A percentile compares a stretch with the other conserved stretches of the same genome.
These are phyloP conservation scores for Blastobotrys attinorum DNA, from an alignment of 805 yeast species.

Conservation along the genomic window DNA sequence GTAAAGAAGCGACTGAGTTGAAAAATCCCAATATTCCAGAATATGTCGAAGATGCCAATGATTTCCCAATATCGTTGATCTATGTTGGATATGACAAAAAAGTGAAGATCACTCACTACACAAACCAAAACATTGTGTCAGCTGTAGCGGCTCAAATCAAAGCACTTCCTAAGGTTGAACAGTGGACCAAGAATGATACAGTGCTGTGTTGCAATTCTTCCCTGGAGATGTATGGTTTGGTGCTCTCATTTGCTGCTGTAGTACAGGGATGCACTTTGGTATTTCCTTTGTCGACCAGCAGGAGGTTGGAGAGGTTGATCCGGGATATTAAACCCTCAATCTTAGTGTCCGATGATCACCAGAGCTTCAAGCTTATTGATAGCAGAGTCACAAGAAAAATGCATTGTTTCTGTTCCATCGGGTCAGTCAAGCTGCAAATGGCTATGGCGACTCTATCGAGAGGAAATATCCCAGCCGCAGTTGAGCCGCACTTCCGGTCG, in stretches of 20 bases:
- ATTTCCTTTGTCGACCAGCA: conserved; percentile 7
- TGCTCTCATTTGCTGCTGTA: conserved; percentile 27
- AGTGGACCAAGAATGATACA: conserved; percentile 23
- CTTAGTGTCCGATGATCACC: conserved; percentile 25
- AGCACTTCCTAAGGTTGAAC: conserved; percentile 25
- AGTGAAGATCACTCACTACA: conserved; percentile 7
- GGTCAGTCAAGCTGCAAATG: conserved; percentile 9
- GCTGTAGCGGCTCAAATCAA: conserved; percentile 32
- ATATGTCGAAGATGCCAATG: neutral
- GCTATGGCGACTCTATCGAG: conserved; percentile 16
- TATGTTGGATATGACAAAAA: conserved; percentile 5
- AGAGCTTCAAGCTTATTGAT: too few relatives aligned
- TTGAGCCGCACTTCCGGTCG: conserved; percentile 15
- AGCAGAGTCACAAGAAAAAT: too few relatives aligned
- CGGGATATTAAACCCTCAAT: conserved; percentile 22
- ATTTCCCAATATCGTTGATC: conserved; percentile 8
- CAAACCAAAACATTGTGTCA: conserved; percentile 24
- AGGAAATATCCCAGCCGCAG: conserved; percentile 24
- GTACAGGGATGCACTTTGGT: conserved; percentile 19
- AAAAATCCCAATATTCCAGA: conserved; percentile 5
- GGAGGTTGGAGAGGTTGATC: conserved; percentile 20
- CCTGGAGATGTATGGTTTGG: conserved; percentile 20
- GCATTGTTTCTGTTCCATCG: too few relatives aligned
- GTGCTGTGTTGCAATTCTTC: conserved; percentile 26
- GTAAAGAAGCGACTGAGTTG: conserved; percentile 4